Percentiles rank a stretch among this genome's conserved stretches.
Evolutionary conservation across 1,139 yeast genomes (phyloP).

Genomic region (Pichiaceae sp.): DNA sequence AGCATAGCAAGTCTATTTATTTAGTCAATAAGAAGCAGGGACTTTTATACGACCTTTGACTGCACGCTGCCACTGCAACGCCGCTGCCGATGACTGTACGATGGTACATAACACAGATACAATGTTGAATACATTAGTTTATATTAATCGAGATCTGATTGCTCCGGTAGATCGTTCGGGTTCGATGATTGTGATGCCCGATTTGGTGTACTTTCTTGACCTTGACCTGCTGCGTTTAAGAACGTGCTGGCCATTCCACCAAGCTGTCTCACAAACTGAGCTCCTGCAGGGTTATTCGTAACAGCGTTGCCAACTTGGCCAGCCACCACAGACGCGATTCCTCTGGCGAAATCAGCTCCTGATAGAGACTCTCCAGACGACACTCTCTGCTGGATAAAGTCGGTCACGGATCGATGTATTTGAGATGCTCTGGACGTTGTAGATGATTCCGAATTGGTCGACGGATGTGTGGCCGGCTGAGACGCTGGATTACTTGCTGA

Average conservation of each 20-base stretch:
- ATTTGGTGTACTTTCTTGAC: too few species aligned
- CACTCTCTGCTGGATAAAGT: neutral
- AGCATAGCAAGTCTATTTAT: neutral
- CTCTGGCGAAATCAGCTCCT: constrained; percentile 3
- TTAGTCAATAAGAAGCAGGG: neutral
- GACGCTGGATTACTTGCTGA: neutral
- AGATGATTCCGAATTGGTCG: neutral
- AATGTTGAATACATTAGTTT: too few species aligned
- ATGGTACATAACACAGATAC: constrained; percentile 1
- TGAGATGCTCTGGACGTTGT: neutral
- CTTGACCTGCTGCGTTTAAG: neutral
- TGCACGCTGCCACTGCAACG: neutral
- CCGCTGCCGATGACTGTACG: constrained; percentile 1
- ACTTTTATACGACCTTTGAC: neutral
- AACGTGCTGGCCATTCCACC: neutral
- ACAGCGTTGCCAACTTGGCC: constrained; percentile 1
- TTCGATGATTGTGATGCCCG: neutral
- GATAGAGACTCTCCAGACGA: constrained; percentile 1
- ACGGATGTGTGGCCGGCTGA: neutral
- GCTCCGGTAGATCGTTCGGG: neutral
- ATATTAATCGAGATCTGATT: neutral
- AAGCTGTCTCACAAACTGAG: neutral
- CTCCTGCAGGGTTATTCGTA: neutral
- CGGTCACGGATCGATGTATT: neutral
- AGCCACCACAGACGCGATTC: constrained; percentile 1